A percentile compares a stretch with the other conserved stretches of the same genome.
phyloP scores from a whole-genome alignment of 371 early-diverging fungal species.

The Cokeromyces recurvatus region DNA sequence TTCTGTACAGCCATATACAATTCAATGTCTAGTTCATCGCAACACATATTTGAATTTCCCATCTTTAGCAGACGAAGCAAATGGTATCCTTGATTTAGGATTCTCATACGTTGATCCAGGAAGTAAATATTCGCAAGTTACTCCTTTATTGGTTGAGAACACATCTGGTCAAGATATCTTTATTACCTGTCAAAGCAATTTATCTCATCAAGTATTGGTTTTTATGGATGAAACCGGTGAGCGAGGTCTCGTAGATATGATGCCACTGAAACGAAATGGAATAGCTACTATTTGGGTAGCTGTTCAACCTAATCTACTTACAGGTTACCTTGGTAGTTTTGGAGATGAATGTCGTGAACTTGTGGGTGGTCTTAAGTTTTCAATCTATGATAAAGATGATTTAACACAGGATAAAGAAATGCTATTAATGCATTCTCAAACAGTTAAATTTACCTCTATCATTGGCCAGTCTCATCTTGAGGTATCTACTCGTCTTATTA shows the following conservation, averaged over 20 bases:
- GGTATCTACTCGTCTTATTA: slow-evolving; percentile 58
- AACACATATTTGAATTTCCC: slow-evolving; percentile 63
- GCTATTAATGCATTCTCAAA: slow-evolving; percentile 58
- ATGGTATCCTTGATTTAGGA: slow-evolving; percentile 71
- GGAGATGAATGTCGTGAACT: slow-evolving; percentile 66
- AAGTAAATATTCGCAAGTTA: slow-evolving; percentile 73
- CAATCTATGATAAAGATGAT: slow-evolving; percentile 49
- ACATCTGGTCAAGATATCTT: slow-evolving; percentile 60
- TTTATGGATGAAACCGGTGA: slow-evolving; percentile 70
- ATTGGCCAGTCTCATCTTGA: slow-evolving; percentile 77
- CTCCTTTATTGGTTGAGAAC: slow-evolving; percentile 69
- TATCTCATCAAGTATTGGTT: slow-evolving; percentile 78
- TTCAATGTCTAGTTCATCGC: slow-evolving; percentile 56
- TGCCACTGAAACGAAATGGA: slow-evolving; percentile 49
- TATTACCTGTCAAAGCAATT: slow-evolving; percentile 73
- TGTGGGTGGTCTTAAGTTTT: slow-evolving; percentile 81
- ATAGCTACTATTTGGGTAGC: slow-evolving; percentile 73
- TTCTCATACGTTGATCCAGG: slow-evolving; percentile 79
- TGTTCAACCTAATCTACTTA: slow-evolving; percentile 70
- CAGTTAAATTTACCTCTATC: slow-evolving; percentile 73
- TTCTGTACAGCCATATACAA: slow-evolving; percentile 41
- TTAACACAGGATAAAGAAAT: slow-evolving; percentile 17
- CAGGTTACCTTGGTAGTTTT: slow-evolving; percentile 37
- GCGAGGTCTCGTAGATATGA: slow-evolving; percentile 54
- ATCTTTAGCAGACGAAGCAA: slow-evolving; percentile 47